Evolutionary conservation across 1,139 yeast genomes (phyloP).

Genomic region (Petasospora fabianii): DNA sequence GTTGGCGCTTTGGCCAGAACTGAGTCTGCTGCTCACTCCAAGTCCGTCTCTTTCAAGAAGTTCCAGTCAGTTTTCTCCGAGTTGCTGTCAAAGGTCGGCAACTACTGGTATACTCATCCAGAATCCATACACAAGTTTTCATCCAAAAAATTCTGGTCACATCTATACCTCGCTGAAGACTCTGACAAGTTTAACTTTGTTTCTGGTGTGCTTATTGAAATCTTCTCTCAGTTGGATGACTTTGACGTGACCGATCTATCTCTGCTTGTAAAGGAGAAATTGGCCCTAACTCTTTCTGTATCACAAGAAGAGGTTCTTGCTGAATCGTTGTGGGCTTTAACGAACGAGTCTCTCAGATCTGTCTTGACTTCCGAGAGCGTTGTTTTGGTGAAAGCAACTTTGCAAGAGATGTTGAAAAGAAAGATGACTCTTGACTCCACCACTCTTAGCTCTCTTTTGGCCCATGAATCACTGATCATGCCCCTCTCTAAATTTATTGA

Average conservation of each 20-base stretch:
- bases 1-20: slow-evolving; percentile 42
- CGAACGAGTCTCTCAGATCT: slow-evolving; percentile 14
- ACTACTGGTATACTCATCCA: slow-evolving; percentile 35
- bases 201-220: slow-evolving; percentile 37
- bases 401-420: slow-evolving; percentile 15
- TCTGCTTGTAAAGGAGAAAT: slow-evolving; percentile 8
- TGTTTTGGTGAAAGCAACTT: slow-evolving; percentile 11
- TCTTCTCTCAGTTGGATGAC: slow-evolving; percentile 34
- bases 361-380: slow-evolving; percentile 4
- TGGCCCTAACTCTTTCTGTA: too few species aligned
- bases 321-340: slow-evolving; percentile 23
- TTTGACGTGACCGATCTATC: slow-evolving; percentile 17
- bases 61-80: slow-evolving; percentile 26
- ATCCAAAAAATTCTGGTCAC: slow-evolving; percentile 31
- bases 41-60: slow-evolving; percentile 14
- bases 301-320: slow-evolving; percentile 15
- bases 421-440: slow-evolving; percentile 14
- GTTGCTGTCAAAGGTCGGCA: slow-evolving; percentile 39
- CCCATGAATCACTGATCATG: not conserved
- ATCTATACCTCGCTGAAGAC: slow-evolving; percentile 10
- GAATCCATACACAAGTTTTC: slow-evolving; percentile 21
- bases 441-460: slow-evolving; percentile 3
- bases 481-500: slow-evolving; percentile 11
- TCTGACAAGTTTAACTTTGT: slow-evolving; percentile 29
- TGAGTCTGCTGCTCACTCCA: slow-evolving; percentile 29